phyloP scores from a whole-genome alignment of 164 flowering plant species.

The Chimonanthus praecox region DNA sequence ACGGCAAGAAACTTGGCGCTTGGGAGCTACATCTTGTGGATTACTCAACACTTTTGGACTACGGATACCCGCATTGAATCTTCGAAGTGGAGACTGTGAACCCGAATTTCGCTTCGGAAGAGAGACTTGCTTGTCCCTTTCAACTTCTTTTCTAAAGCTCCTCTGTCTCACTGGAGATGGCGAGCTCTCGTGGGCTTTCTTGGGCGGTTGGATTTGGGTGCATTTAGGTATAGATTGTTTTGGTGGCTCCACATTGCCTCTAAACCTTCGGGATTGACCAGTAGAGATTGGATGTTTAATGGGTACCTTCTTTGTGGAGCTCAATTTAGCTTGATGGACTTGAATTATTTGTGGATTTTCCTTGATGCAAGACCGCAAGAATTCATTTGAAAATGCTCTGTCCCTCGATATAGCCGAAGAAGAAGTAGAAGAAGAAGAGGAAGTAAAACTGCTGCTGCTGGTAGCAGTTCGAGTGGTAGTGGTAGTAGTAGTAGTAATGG shows the following conservation, averaged over 20 bases:
- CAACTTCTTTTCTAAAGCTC: conserved; percentile 36
- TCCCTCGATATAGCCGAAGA: conserved; percentile 20
- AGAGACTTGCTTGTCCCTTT: not conserved
- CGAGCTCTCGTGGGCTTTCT: conserved; percentile 16
- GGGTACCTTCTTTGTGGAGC: not conserved
- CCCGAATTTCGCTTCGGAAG: conserved; percentile 19
- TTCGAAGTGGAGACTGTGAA: conserved; percentile 45
- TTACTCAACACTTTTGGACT: conserved; percentile 9
- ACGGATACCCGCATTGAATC: conserved; percentile 14
- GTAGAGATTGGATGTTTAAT: not conserved
- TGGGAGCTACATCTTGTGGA: conserved; percentile 6
- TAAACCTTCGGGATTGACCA: not conserved
- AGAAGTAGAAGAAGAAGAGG: conserved; percentile 17
- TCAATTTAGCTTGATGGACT: conserved; percentile 17
- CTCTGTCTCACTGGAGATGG: conserved; percentile 26
- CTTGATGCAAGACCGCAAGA: conserved; percentile 43
- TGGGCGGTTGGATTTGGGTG: conserved; percentile 14
- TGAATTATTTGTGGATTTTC: conserved; percentile 55
- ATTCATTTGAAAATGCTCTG: conserved; percentile 58
- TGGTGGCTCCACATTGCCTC: not conserved
- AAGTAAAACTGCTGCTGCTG: conserved; percentile 8
- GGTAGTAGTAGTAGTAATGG: conserved; percentile 15
- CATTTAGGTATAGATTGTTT: conserved; percentile 11
- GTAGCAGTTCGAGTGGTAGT: conserved; percentile 7
- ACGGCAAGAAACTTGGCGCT: not conserved